Evolutionary conservation across 179 eudicot genomes (phyloP).

Genomic region (Camellia oleifera): DNA sequence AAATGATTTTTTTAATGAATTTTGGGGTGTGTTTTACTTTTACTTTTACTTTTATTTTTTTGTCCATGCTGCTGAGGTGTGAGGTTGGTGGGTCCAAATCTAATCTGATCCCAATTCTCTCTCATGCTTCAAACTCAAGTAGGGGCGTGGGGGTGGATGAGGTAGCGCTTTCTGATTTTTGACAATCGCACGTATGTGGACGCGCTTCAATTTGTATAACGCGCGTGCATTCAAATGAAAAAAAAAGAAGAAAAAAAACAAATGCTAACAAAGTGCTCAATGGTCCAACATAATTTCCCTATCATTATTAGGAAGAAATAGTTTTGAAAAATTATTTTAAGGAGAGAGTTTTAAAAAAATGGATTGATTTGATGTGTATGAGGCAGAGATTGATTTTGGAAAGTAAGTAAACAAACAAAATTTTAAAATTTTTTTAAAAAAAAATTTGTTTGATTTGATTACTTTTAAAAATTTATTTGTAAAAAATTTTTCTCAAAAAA

Average conservation of each 20-base stretch:
- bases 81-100: background rate
- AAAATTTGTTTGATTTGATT: too few species aligned
- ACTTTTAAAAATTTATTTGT: too few species aligned
- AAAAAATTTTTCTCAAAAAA: too few species aligned
- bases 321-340: too few species aligned
- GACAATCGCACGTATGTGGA: slow-evolving; percentile 8
- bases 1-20: background rate
- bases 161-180: slow-evolving; percentile 6
- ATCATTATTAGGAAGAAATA: too few species aligned
- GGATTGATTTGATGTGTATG: too few species aligned
- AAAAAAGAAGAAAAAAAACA: background rate
- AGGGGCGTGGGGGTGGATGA: background rate
- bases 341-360: too few species aligned
- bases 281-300: too few species aligned
- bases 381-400: too few species aligned
- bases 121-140: background rate
- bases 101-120: background rate
- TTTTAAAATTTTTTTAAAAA: too few species aligned
- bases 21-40: slow-evolving; percentile 5
- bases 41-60: slow-evolving; percentile 10
- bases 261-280: background rate
- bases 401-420: too few species aligned
- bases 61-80: background rate
- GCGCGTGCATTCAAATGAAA: background rate
- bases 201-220: background rate